These are phyloP conservation scores for Amylostereum areolatum DNA, from an alignment of 1,284 basidiomycete species.

Conservation along the genomic window DNA sequence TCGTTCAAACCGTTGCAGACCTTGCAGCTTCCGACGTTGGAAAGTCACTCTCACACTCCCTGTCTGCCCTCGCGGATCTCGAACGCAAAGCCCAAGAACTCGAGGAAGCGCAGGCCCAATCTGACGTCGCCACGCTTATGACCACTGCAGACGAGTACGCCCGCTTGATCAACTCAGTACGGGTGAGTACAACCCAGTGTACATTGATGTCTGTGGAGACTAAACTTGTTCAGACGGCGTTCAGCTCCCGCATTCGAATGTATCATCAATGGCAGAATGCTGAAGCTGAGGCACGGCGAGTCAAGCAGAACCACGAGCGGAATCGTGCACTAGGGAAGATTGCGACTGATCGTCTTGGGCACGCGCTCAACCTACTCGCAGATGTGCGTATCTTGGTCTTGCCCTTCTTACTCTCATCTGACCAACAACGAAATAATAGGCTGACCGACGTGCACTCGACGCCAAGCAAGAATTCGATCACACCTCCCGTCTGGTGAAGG, in stretches of 20 bases:
- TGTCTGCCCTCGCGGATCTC: slow-evolving; percentile 69
- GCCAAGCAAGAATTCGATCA: slow-evolving; percentile 85
- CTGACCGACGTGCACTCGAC: slow-evolving; percentile 77
- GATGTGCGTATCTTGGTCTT: slow-evolving; percentile 55
- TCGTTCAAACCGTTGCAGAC: slow-evolving; percentile 60
- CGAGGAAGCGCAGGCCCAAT: slow-evolving; percentile 67
- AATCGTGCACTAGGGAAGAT: slow-evolving; percentile 69
- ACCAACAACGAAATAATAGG: slow-evolving; percentile 36
- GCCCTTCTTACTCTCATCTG: slow-evolving; percentile 1
- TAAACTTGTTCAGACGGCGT: slow-evolving; percentile 57
- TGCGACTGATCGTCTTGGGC: slow-evolving; percentile 58
- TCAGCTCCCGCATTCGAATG: slow-evolving; percentile 78
- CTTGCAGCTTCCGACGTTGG: slow-evolving; percentile 75
- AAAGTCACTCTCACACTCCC: slow-evolving; percentile 60
- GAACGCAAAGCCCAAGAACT: slow-evolving; percentile 66
- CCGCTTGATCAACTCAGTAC: slow-evolving; percentile 83
- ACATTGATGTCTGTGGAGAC: slow-evolving; percentile 3
- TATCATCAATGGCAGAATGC: slow-evolving; percentile 78
- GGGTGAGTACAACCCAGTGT: slow-evolving; percentile 44
- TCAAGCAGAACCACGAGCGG: slow-evolving; percentile 76
- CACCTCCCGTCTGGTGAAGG: slow-evolving; percentile 82
- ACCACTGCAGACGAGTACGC: slow-evolving; percentile 91
- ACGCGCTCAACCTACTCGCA: slow-evolving; percentile 69
- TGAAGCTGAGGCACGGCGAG: slow-evolving; percentile 71
- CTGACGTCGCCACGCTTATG: slow-evolving; percentile 75